Conservation (phyloP, 2,329 filamentous ascomycete genomes). For the Pseudogymnoascus pannorum region DNA sequence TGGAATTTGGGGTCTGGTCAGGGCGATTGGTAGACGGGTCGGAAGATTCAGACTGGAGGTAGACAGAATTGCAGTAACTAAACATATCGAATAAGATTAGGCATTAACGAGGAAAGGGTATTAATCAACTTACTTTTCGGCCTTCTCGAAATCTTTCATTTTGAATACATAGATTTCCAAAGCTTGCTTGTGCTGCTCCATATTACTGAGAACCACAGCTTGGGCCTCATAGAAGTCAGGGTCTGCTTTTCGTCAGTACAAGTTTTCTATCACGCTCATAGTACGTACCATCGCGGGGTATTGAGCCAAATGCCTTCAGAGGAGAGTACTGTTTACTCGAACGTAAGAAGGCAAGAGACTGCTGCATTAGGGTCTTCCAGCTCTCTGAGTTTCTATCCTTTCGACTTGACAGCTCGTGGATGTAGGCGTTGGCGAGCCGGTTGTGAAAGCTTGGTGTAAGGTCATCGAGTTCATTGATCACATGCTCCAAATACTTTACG, state of each 20-base stretch:
- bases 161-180: constrained; percentile 98
- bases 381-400: constrained; percentile 37
- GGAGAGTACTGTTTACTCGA: constrained; percentile 75
- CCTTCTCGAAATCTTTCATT: constrained; percentile 76
- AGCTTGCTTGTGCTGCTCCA: constrained; percentile 91
- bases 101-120: background rate
- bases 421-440: constrained; percentile 65
- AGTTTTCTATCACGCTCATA: background rate
- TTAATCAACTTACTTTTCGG: constrained; percentile 67
- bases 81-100: constrained; percentile 15
- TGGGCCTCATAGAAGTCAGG: constrained; percentile 80
- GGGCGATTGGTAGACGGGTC: constrained; percentile 18
- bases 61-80: constrained; percentile 83
- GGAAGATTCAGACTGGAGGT: constrained; percentile 50
- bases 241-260: constrained; percentile 43
- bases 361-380: constrained; percentile 53
- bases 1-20: constrained; percentile 29
- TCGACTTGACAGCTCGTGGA: constrained; percentile 39
- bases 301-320: constrained; percentile 64
- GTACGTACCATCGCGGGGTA: constrained; percentile 68
- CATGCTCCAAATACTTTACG: constrained; percentile 78
- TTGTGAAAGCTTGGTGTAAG: constrained; percentile 82
- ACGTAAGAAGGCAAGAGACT: constrained; percentile 67
- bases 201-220: constrained; percentile 85
- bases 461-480: constrained; percentile 82